phyloP scores from a whole-genome alignment of 2,329 filamentous ascomycete genomes.

The Penicillium sp. region DNA sequence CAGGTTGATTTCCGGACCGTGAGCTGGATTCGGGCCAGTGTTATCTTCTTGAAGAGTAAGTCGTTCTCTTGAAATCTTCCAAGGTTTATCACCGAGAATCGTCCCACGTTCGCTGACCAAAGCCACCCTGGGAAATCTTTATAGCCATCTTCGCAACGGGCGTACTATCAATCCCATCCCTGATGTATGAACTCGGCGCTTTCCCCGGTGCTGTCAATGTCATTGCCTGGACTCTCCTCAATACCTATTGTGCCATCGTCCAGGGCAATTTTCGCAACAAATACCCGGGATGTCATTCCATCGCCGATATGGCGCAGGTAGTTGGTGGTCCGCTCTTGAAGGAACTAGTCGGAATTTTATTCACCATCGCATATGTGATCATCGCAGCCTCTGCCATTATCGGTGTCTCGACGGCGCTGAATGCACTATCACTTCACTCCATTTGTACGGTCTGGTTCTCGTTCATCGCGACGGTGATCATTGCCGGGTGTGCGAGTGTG shows the following conservation, averaged over 20 bases:
- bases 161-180: constrained; percentile 54
- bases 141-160: constrained; percentile 45
- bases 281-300: constrained; percentile 57
- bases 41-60: constrained; percentile 57
- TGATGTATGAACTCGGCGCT: constrained; percentile 54
- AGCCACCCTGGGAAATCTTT: background rate
- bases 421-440: constrained; percentile 62
- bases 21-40: constrained; percentile 55
- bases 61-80: background rate
- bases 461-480: constrained; percentile 58
- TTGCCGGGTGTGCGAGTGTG: constrained; percentile 53
- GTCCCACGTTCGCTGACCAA: background rate
- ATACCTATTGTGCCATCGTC: constrained; percentile 54
- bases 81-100: background rate
- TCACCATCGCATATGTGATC: constrained; percentile 63
- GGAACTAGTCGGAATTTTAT: constrained; percentile 60
- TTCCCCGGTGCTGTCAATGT: constrained; percentile 54
- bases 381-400: constrained; percentile 63
- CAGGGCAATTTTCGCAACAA: constrained; percentile 57
- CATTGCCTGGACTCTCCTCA: constrained; percentile 53
- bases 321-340: constrained; percentile 58
- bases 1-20: constrained; percentile 60
- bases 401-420: constrained; percentile 62
- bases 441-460: constrained; percentile 64
- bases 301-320: constrained; percentile 62